These are phyloP conservation scores for Cenococcum geophilum DNA, from an alignment of 495 filamentous ascomycete genomes.

Conservation along the genomic window DNA sequence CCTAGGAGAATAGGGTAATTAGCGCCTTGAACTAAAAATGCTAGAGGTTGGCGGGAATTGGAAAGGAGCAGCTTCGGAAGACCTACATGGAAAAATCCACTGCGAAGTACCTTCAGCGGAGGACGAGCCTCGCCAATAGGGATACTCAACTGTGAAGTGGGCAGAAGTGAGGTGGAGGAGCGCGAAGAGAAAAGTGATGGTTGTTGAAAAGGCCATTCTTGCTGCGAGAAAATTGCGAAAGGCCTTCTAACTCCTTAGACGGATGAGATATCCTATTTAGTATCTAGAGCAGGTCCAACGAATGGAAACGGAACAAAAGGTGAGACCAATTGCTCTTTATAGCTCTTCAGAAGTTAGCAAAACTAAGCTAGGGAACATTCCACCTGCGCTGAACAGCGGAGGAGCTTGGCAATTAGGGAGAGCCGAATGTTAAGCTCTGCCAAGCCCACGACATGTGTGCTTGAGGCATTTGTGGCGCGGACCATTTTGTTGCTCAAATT, in stretches of 20 bases:
- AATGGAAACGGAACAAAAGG: neutral
- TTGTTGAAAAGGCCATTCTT: neutral
- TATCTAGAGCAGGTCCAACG: neutral
- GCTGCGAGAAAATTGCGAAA: neutral
- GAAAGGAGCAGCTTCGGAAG: neutral
- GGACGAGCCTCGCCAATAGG: constrained; percentile 51
- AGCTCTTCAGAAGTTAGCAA: neutral
- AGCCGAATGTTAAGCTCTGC: neutral
- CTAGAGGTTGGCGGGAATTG: constrained; percentile 1
- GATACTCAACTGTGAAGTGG: constrained; percentile 55
- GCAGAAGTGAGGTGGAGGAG: constrained; percentile 44
- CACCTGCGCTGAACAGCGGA: neutral
- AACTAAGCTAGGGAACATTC: neutral
- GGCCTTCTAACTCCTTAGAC: neutral
- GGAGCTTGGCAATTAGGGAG: neutral
- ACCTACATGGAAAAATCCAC: constrained; percentile 54
- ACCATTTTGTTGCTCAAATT: constrained; percentile 14
- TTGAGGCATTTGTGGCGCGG: neutral
- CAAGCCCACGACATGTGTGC: neutral
- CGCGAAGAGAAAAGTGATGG: constrained; percentile 35
- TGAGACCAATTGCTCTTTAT: neutral
- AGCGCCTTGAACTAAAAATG: too few species aligned
- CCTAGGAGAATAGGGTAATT: constrained; percentile 36
- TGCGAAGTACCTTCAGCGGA: constrained; percentile 42
- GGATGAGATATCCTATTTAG: neutral